These are phyloP conservation scores for Novymonas esmeraldas DNA, from an alignment of 208 protist species.

Conservation along the genomic window DNA sequence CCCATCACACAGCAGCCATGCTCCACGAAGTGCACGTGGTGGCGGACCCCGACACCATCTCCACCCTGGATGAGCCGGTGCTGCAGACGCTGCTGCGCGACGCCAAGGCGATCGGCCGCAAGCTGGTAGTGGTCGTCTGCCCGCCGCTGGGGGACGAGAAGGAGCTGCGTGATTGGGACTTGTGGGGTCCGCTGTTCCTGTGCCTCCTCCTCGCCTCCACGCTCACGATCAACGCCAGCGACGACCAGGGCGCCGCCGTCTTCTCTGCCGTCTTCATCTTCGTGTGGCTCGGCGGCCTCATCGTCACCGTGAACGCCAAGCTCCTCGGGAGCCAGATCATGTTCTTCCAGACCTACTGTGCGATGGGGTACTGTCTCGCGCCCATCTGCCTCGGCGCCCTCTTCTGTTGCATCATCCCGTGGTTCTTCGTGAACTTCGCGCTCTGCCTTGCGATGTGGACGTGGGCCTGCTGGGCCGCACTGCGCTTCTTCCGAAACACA, in stretches of 20 bases:
- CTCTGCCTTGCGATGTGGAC: slow-evolving; percentile 61
- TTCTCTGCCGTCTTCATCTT: slow-evolving; percentile 93
- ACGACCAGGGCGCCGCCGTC: slow-evolving; percentile 49
- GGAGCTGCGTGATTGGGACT: slow-evolving; percentile 86
- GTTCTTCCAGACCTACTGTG: slow-evolving; percentile 95
- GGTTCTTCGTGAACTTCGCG: slow-evolving; percentile 53
- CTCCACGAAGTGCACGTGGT: slow-evolving; percentile 36
- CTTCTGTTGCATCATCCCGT: slow-evolving; percentile 34
- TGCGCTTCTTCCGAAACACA: slow-evolving; percentile 86
- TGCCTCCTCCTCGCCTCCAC: slow-evolving; percentile 85
- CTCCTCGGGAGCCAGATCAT: slow-evolving; percentile 91
- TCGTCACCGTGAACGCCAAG: slow-evolving; percentile 93
- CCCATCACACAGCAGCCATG: neutral
- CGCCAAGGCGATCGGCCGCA: slow-evolving; percentile 67
- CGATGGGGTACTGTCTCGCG: slow-evolving; percentile 94
- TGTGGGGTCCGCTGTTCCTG: slow-evolving; percentile 94
- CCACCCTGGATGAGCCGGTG: slow-evolving; percentile 73
- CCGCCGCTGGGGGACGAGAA: slow-evolving; percentile 43
- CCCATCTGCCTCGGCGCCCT: slow-evolving; percentile 77
- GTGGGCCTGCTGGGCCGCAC: slow-evolving; percentile 88
- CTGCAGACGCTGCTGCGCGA: slow-evolving; percentile 66
- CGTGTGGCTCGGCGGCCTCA: slow-evolving; percentile 81
- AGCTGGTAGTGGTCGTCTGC: slow-evolving; percentile 69
- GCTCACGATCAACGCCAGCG: slow-evolving; percentile 41
- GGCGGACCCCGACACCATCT: slow-evolving; percentile 48